A percentile compares a stretch with the other conserved stretches of the same genome.
Evolutionary conservation across 192 early-diverging fungal genomes (phyloP).

Genomic region (Backusella macrospora): DNA sequence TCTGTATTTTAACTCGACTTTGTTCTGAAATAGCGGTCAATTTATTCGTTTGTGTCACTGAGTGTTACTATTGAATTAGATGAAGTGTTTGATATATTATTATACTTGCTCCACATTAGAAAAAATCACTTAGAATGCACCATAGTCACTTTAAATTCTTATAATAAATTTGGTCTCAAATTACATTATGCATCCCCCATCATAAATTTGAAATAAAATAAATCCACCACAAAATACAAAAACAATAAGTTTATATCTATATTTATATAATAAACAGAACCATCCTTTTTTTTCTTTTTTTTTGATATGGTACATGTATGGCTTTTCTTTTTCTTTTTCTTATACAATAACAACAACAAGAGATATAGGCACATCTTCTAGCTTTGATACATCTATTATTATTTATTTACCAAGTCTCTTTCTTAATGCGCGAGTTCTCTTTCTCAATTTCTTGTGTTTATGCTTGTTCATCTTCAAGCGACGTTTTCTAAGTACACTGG

Average conservation of each 20-base stretch:
- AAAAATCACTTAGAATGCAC: too few species aligned
- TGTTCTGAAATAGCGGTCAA: too few species aligned
- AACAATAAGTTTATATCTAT: neutral
- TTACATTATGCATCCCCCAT: too few species aligned
- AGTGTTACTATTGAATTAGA: too few species aligned
- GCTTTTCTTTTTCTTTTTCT: too few species aligned
- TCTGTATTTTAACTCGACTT: too few species aligned
- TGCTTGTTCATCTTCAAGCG: conserved; percentile 97
- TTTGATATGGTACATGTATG: conserved; percentile 13
- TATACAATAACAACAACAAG: neutral
- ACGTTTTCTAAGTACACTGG: conserved; percentile 82
- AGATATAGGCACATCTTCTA: neutral
- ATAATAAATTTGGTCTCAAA: too few species aligned
- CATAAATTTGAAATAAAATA: too few species aligned
- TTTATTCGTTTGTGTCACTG: too few species aligned
- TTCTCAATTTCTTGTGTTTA: conserved; percentile 89
- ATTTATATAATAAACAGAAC: conserved; percentile 1
- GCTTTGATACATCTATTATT: neutral
- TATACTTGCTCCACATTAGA: too few species aligned
- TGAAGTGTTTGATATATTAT: too few species aligned
- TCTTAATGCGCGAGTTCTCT: conserved; percentile 74
- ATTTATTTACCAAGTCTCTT: conserved; percentile 74
- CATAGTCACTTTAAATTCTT: too few species aligned
- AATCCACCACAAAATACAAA: neutral
- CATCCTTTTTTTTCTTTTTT: neutral